A percentile compares a stretch with the other conserved stretches of the same genome.
phyloP scores from a whole-genome alignment of 202 grass and related monocot species.

The Schoenoplectus triqueter region DNA sequence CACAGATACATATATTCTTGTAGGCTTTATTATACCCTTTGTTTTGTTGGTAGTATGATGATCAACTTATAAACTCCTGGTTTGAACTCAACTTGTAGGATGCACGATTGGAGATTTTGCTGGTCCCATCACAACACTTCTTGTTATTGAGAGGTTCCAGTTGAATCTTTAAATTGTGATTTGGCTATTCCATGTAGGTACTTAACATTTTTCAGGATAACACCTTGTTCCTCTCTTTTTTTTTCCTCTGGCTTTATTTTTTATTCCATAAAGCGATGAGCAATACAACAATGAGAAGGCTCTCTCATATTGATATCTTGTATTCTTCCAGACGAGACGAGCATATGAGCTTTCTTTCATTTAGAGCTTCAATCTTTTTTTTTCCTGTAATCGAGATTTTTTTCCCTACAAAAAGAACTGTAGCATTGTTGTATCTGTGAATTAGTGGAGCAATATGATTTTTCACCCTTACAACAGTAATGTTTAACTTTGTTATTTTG shows the following conservation, averaged over 20 bases:
- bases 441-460: constrained; percentile 19
- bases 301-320: neutral
- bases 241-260: neutral
- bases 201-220: constrained; percentile 16
- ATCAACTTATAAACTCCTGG: neutral
- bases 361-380: neutral
- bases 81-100: constrained; percentile 52
- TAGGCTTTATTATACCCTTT: neutral
- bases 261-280: neutral
- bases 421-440: neutral
- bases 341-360: neutral
- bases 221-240: neutral
- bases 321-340: neutral
- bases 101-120: constrained; percentile 85
- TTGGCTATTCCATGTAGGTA: constrained; percentile 32
- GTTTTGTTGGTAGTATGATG: neutral
- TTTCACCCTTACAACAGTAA: constrained; percentile 14
- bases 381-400: constrained; percentile 3
- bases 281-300: constrained; percentile 4
- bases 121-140: constrained; percentile 66
- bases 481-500: constrained; percentile 5
- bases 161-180: constrained; percentile 47
- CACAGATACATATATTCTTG: neutral
- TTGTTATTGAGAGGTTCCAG: constrained; percentile 75
- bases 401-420: constrained; percentile 7